Evolutionary conservation across 2,329 filamentous ascomycete species (phyloP).

Genomic region (Karstenula rhodostoma): DNA sequence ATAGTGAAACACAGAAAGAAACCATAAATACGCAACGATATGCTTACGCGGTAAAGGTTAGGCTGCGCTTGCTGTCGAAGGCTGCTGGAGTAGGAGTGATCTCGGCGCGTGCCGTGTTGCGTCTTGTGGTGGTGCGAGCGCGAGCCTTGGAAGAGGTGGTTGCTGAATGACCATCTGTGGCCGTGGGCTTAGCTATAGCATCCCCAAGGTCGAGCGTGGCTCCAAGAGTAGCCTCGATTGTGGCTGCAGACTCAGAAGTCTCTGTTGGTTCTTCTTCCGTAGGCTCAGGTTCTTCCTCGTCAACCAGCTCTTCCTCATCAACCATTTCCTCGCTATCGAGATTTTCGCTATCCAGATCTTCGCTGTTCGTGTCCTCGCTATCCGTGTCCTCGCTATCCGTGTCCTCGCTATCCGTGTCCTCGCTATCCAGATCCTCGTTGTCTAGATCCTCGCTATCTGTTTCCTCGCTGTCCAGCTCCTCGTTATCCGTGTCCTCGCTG

Average conservation of each 20-base stretch:
- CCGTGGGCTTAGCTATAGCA: neutral
- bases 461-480: neutral
- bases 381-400: neutral
- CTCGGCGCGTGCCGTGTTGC: neutral
- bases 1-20: conserved; percentile 7
- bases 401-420: neutral
- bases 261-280: neutral
- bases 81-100: conserved; percentile 3
- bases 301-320: neutral
- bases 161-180: neutral
- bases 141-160: neutral
- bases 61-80: neutral
- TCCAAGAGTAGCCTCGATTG: neutral
- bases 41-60: conserved; percentile 11
- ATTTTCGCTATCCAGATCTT: neutral
- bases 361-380: neutral
- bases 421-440: neutral
- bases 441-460: neutral
- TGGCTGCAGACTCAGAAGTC: neutral
- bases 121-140: neutral
- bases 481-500: neutral
- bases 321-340: neutral
- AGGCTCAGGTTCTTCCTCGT: neutral
- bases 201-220: neutral
- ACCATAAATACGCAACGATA: neutral